phyloP scores from a whole-genome alignment of 176 grass and related monocot genomes.

The Areca catechu region DNA sequence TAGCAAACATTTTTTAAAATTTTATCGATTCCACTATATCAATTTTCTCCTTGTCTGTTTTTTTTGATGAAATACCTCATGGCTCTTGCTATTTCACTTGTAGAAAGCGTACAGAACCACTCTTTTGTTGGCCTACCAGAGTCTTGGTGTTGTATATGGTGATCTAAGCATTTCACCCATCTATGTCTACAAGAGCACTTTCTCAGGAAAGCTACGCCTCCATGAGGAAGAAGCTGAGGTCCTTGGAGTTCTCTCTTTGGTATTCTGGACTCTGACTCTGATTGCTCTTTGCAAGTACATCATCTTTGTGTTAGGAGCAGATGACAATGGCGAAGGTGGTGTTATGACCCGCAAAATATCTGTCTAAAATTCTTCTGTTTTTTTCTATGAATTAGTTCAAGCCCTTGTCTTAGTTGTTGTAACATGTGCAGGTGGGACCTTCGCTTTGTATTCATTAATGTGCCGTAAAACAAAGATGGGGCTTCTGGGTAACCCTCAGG shows the following conservation, averaged over 20 bases:
- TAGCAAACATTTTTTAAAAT: too few relatives aligned
- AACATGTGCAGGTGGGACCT: slow-evolving; percentile 59
- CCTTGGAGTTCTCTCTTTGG: slow-evolving; percentile 67
- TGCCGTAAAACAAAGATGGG: slow-evolving; percentile 68
- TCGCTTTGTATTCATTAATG: slow-evolving; percentile 81
- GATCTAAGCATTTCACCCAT: slow-evolving; percentile 80
- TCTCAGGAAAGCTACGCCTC: slow-evolving; percentile 63
- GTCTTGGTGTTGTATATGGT: slow-evolving; percentile 81
- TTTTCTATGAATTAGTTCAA: too few relatives aligned
- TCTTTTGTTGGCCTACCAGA: slow-evolving; percentile 76
- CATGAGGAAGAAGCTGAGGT: slow-evolving; percentile 88
- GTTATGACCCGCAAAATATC: too few relatives aligned
- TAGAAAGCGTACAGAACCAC: slow-evolving; percentile 26
- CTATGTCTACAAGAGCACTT: slow-evolving; percentile 94
- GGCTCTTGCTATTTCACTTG: not conserved
- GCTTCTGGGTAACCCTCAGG: slow-evolving; percentile 38
- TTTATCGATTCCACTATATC: too few relatives aligned
- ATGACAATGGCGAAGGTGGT: slow-evolving; percentile 85
- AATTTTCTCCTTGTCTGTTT: too few relatives aligned
- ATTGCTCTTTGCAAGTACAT: slow-evolving; percentile 79
- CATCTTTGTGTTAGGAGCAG: slow-evolving; percentile 72
- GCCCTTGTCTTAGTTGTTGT: too few relatives aligned
- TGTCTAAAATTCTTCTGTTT: too few relatives aligned
- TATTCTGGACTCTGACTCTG: slow-evolving; percentile 91
- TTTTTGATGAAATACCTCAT: too few relatives aligned